Percentiles rank a stretch among this genome's conserved stretches.
Evolutionary conservation across 1,139 yeast species (phyloP).

Genomic region (Lodderomyces orthopsilosis): DNA sequence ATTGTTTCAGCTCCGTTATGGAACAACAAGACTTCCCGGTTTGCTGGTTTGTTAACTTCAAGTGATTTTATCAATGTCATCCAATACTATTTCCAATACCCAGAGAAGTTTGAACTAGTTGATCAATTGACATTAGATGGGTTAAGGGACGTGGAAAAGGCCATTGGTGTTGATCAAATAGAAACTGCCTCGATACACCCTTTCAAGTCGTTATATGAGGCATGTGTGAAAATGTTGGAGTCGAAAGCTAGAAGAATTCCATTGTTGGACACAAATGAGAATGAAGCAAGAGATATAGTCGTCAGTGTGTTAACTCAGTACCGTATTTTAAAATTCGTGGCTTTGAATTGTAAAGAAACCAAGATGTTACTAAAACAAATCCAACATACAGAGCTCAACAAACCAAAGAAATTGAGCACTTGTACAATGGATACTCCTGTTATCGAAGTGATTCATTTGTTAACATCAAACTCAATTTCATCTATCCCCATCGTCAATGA

Average conservation of each 20-base stretch:
- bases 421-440: conserved; percentile 93
- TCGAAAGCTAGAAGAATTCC: conserved; percentile 94
- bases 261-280: conserved; percentile 89
- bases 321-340: conserved; percentile 91
- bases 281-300: conserved; percentile 88
- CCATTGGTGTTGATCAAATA: conserved; percentile 83
- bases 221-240: conserved; percentile 88
- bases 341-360: conserved; percentile 94
- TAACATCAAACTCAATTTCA: conserved; percentile 77
- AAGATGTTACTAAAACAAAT: conserved; percentile 79
- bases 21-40: conserved; percentile 85
- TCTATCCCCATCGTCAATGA: conserved; percentile 93
- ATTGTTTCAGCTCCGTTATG: conserved; percentile 97
- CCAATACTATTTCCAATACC: conserved; percentile 88
- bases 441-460: conserved; percentile 82
- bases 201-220: conserved; percentile 84
- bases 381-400: conserved; percentile 41
- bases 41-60: conserved; percentile 92
- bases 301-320: conserved; percentile 95
- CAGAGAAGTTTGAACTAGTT: conserved; percentile 86
- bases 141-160: conserved; percentile 77
- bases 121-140: conserved; percentile 87
- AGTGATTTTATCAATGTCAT: conserved; percentile 93
- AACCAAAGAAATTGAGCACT: conserved; percentile 54
- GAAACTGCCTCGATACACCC: conserved; percentile 93